phyloP scores from a whole-genome alignment of 2,329 filamentous ascomycete genomes.

The Ustulina deusta region DNA sequence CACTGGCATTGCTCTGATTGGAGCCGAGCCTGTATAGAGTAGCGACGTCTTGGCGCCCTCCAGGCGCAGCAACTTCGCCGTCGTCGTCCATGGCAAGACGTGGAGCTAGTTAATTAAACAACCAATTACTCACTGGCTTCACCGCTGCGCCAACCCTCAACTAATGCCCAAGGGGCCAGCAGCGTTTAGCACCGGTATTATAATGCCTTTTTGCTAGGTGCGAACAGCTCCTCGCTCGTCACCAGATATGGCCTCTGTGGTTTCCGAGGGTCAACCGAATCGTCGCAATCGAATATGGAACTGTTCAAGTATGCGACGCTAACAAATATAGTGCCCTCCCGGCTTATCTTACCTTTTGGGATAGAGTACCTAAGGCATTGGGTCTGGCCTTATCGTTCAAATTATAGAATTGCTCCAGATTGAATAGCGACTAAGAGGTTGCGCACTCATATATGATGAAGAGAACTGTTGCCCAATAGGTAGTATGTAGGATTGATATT shows the following conservation, averaged over 20 bases:
- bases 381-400: slow-evolving; percentile 25
- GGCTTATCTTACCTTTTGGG: background rate
- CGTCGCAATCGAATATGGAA: slow-evolving; percentile 15
- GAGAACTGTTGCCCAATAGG: background rate
- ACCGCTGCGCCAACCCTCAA: slow-evolving; percentile 30
- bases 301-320: slow-evolving; percentile 23
- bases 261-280: slow-evolving; percentile 26
- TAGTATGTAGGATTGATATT: background rate
- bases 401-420: background rate
- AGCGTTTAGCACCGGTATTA: background rate
- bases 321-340: slow-evolving; percentile 4
- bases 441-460: background rate
- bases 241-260: slow-evolving; percentile 10
- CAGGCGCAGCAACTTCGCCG: slow-evolving; percentile 41
- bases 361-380: background rate
- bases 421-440: background rate
- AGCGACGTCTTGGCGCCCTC: slow-evolving; percentile 39
- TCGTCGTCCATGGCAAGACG: slow-evolving; percentile 42
- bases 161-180: slow-evolving; percentile 9
- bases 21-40: slow-evolving; percentile 73
- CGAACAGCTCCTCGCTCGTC: slow-evolving; percentile 7
- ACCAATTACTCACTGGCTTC: slow-evolving; percentile 7
- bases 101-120: background rate
- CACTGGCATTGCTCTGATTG: slow-evolving; percentile 80
- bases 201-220: background rate